phyloP scores from a whole-genome alignment of 495 filamentous ascomycete genomes.

The Xylaria castorea region DNA sequence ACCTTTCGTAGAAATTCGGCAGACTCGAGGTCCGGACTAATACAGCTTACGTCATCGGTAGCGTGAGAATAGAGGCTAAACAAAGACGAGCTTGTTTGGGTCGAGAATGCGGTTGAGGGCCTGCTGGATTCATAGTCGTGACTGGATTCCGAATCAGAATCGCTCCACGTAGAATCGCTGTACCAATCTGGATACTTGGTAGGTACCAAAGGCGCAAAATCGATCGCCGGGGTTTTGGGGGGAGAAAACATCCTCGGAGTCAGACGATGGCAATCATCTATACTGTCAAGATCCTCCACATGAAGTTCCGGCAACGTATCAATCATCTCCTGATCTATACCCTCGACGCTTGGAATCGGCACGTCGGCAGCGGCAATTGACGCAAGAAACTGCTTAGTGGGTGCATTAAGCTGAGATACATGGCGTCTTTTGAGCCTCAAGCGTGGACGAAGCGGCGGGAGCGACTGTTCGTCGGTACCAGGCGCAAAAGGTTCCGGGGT shows the following conservation, averaged over 20 bases:
- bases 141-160: conserved; percentile 54
- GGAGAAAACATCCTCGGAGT: conserved; percentile 46
- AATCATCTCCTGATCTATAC: conserved; percentile 47
- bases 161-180: conserved; percentile 51
- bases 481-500: conserved; percentile 53
- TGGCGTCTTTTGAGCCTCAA: conserved; percentile 53
- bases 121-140: conserved; percentile 59
- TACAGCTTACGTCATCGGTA: conserved; percentile 55
- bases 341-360: conserved; percentile 62
- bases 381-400: conserved; percentile 62
- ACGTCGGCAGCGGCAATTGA: conserved; percentile 63
- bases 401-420: conserved; percentile 54
- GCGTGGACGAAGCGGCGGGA: conserved; percentile 52
- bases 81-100: conserved; percentile 55
- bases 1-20: conserved; percentile 35
- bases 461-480: conserved; percentile 42
- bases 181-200: conserved; percentile 56
- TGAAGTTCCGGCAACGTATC: conserved; percentile 36
- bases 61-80: conserved; percentile 55
- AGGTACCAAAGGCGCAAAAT: conserved; percentile 41
- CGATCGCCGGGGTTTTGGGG: conserved; percentile 56
- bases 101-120: conserved; percentile 57
- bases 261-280: conserved; percentile 36
- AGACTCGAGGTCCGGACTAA: conserved; percentile 50
- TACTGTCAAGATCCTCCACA: conserved; percentile 41